Evolutionary conservation across 2,329 filamentous ascomycete genomes (phyloP).

Genomic region (Aureobasidium vineae): DNA sequence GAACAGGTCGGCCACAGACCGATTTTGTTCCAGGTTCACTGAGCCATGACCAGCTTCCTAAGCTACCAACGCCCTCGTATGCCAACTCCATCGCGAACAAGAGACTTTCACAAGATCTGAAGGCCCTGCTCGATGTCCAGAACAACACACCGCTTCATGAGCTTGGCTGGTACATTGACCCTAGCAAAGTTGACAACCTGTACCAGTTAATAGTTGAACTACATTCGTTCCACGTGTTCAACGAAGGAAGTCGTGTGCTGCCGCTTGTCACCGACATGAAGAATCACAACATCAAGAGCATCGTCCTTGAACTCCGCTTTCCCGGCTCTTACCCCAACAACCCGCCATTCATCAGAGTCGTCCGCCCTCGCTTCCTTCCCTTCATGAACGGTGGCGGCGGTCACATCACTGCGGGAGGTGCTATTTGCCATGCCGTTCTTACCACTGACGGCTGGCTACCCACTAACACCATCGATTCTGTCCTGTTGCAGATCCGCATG

Average conservation of each 20-base stretch:
- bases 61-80: constrained; percentile 64
- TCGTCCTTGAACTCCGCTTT: constrained; percentile 82
- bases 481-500: constrained; percentile 76
- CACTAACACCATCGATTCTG: constrained; percentile 69
- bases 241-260: constrained; percentile 43
- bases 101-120: constrained; percentile 64
- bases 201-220: constrained; percentile 93
- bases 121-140: constrained; percentile 63
- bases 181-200: constrained; percentile 64
- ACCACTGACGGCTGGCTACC: constrained; percentile 65
- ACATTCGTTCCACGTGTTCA: constrained; percentile 64
- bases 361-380: constrained; percentile 72
- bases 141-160: constrained; percentile 58
- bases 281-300: constrained; percentile 57
- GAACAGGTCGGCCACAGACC: constrained; percentile 40
- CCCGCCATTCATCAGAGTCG: constrained; percentile 80
- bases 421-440: constrained; percentile 55
- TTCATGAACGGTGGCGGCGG: constrained; percentile 75
- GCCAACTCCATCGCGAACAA: constrained; percentile 62
- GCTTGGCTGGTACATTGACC: constrained; percentile 81
- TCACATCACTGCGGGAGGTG: constrained; percentile 79
- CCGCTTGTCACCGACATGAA: constrained; percentile 76
- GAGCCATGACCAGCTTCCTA: constrained; percentile 59
- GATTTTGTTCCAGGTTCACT: constrained; percentile 68
- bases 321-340: constrained; percentile 70